phyloP scores from a whole-genome alignment of 192 early-diverging fungal genomes.

The Obelidium mucronatum region DNA sequence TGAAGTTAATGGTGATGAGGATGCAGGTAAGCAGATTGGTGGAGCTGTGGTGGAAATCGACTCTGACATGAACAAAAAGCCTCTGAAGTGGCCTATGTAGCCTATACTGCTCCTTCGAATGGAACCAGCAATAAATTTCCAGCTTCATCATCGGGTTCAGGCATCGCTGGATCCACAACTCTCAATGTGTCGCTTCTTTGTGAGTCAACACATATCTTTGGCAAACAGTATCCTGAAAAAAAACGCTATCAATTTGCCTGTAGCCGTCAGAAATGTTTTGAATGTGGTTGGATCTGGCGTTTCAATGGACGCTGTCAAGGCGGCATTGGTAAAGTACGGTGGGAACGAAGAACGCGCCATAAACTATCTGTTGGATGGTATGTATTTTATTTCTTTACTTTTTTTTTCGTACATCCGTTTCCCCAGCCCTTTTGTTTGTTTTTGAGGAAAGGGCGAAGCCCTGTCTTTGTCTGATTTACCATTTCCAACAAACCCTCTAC shows the following conservation, averaged over 20 bases:
- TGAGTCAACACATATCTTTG: too few species aligned
- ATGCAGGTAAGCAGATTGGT: slow-evolving; percentile 2
- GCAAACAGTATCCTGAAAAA: too few species aligned
- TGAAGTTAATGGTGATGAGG: slow-evolving; percentile 22
- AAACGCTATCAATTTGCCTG: slow-evolving; percentile 9
- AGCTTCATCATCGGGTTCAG: background rate
- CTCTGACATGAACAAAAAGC: too few species aligned
- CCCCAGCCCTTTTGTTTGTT: too few species aligned
- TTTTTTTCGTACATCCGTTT: background rate
- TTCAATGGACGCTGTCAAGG: background rate
- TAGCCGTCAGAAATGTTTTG: slow-evolving; percentile 19
- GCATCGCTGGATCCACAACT: background rate
- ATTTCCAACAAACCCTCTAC: too few species aligned
- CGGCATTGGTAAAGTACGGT: slow-evolving; percentile 3
- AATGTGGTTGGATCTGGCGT: slow-evolving; percentile 16
- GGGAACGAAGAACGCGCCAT: slow-evolving; percentile 27
- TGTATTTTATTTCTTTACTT: background rate
- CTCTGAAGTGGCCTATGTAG: background rate
- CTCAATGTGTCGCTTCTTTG: background rate
- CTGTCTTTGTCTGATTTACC: too few species aligned
- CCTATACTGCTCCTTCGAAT: slow-evolving; percentile 22
- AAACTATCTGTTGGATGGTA: slow-evolving; percentile 29
- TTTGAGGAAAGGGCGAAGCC: too few species aligned
- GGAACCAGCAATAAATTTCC: background rate
- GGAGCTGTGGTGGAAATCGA: slow-evolving; percentile 1